Conservation (phyloP, 768 basidiomycete species). For the Epithele typhae region DNA sequence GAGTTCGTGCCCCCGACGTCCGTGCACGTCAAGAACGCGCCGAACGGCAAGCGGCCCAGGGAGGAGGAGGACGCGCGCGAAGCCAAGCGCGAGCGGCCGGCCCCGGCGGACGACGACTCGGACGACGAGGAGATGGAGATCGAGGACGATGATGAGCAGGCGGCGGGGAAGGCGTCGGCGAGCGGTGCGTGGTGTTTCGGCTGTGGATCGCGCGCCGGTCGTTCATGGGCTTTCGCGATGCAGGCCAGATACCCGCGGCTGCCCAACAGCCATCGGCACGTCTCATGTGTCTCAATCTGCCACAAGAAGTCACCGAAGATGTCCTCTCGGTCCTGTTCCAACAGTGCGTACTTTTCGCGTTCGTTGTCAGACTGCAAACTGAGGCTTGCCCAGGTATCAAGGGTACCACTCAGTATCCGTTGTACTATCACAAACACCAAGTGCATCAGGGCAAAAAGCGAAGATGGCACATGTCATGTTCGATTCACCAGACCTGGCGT, state of each 20-base stretch:
- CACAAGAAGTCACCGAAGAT: constrained; percentile 85
- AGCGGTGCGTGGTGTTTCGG: constrained; percentile 10
- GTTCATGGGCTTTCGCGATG: background rate
- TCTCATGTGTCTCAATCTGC: constrained; percentile 80
- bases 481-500: constrained; percentile 69
- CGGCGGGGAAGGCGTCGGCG: constrained; percentile 21
- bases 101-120: constrained; percentile 42
- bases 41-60: constrained; percentile 50
- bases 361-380: constrained; percentile 1
- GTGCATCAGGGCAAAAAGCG: constrained; percentile 56
- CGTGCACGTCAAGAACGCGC: constrained; percentile 45
- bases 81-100: constrained; percentile 63
- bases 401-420: constrained; percentile 76
- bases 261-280: constrained; percentile 55
- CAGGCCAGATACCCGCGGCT: constrained; percentile 40
- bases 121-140: constrained; percentile 93
- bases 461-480: constrained; percentile 83
- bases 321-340: constrained; percentile 87
- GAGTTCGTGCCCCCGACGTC: constrained; percentile 72
- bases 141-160: constrained; percentile 75
- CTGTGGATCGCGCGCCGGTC: background rate
- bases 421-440: constrained; percentile 63
- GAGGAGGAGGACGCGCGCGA: constrained; percentile 58
- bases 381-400: constrained; percentile 54
- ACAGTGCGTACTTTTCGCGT: constrained; percentile 69